Base-by-base conservation (phyloP, 2,329 filamentous ascomycete genomes). In the Chalaropsis ovoidea region DNA sequence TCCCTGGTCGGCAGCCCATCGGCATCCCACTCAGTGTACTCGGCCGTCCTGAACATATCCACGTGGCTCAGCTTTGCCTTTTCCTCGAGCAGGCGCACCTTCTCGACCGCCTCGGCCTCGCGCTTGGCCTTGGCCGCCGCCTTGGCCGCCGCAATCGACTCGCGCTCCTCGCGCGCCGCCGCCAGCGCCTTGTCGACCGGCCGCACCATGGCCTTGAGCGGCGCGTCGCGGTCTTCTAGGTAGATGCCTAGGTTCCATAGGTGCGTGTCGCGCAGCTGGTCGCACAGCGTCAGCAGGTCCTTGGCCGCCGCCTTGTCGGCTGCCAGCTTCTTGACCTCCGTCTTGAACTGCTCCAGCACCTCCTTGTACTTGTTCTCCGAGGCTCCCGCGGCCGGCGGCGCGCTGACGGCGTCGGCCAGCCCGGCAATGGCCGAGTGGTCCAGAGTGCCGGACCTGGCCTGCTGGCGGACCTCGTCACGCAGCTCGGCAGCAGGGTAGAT, bases 171-270 rank as follows among this genome's bases (percentile, higher is more conserved):
- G 6, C 81, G 77, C 2, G 81, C 80, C 1, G 81, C 81, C 43
- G 85, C 79, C 31, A 86, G 75, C 3, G 79, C 76, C 3, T 80
- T 81, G 0, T 82, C 81, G 10, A 85, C 77, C 67, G 85, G 85
- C 71, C 85, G 85, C 68, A 96, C 86, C 41, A 96, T 80, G 0
- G 90, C 90, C 0, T 84, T 86, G 72, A 80, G 81, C 65, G 78
- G 78, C 60, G 82, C 82, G n/a, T 77, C 77, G 62, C 90, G 84
- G 71, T 96, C 92, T 72, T 96, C 92, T 0, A 96, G 84, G 72
- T 95, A 95, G 67, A 96, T 87, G 45, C 87, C 89, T 0, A 95
- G 78, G 67, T 92, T 86, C 71, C 89, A 92, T 11, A 96, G 83
- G 66, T 92, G 85, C 10, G 84, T 80, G 73, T 96, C 89, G 63